Base-by-base conservation (phyloP, 352 stramenopile genomes). In the Elongisporangium prolatum region DNA sequence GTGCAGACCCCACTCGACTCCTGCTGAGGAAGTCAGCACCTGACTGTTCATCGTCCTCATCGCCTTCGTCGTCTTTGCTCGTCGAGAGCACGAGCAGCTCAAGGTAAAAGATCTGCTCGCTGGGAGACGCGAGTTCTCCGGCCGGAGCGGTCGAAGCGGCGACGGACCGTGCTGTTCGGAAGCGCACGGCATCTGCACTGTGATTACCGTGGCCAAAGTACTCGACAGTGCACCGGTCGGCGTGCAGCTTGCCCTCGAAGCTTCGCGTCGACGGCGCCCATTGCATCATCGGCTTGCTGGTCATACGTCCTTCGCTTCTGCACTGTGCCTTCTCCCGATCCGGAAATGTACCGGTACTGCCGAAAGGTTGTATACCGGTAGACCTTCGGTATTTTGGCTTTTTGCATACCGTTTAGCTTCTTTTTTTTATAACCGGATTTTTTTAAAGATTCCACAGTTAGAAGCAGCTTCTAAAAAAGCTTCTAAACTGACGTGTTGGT, bases 151-250 rank as follows among this genome's bases (percentile, higher is more conserved):
- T 49, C 21, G 18, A 44, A n/a, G 67, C 49, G 17, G 54, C 52
- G 13, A 72, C 72, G 0, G 73, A 60, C 14, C 58, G 56, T 9
- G 52, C 54, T 14, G 67, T 65, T 11, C 75, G 68, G 52, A 89
- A 79, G 63, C 80, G 81, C 21, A 74, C 67, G 22, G 77, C 80
- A 48, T 90, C 77, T 6, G 57, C n/a, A n/a, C 62, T 60, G 50
- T 88, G 76, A 37, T 63, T 74, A 49, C 63, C 80, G 14, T 75
- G 69, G 1, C 77, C 77, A 1, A 71, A 59, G 70, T 89, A 91
- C 67, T 81, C 76, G 44, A 77, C 64, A 16, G 80, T 88, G 57
- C 72, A 69, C 51, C 67, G 61, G 55, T 91, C 80, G 18, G 76
- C 78, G 62, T 78, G 76, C 34, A 91, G 52, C 51, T 74, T 74